Evolutionary conservation across 768 basidiomycete genomes (phyloP), one percentile per base, ranked within the genome.

Genomic region (Stropharia rugosoannulata): DNA sequence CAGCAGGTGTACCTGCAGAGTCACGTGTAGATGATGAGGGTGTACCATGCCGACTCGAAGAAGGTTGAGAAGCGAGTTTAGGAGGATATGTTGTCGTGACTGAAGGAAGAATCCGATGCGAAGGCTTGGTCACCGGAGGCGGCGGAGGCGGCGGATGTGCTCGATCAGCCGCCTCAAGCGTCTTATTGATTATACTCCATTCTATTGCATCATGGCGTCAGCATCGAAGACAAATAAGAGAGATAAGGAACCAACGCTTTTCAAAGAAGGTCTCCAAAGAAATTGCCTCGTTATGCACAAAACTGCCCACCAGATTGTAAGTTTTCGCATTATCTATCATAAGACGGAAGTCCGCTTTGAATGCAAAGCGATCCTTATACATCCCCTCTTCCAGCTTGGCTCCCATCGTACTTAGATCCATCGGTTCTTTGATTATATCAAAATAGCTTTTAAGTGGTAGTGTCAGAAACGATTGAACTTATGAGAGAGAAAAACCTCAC

Each of bases 341-440:
- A 51, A 96, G 81, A 55, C 80, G 84, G 70, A 98, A 89, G 69
- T 99, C 97, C 25, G 81, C 76, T 59, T 87, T 86, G 68, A 98
- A 96, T 12, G 80, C 87, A 63, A 87, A 85, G 9, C 94, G 85
- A 63, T 90, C 85, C 58, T 84, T 81, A 74, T 98, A 98, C 71
- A 88, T 81, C 5, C 95, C 94, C 54, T 82, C 85, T 62, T 90
- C 87, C 10, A 98, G 74, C 68, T 96, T 98, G 37, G 89, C 89
- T 25, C 80, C 76, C 78, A 96, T 90, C 0, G 95, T 94, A 49
- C 87, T 86, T 15, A 98, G 77, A 66, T 99, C 97, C 93, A 99
- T 98, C 0, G 97, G 96, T 10, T 89, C 79, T 70, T 90, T 90
- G 69, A 99, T 87, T 56, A 95, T 73, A 51, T 90, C 86, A 64